phyloP scores from a whole-genome alignment of 2,329 filamentous ascomycete genomes.

The Elsinoe batatas region DNA sequence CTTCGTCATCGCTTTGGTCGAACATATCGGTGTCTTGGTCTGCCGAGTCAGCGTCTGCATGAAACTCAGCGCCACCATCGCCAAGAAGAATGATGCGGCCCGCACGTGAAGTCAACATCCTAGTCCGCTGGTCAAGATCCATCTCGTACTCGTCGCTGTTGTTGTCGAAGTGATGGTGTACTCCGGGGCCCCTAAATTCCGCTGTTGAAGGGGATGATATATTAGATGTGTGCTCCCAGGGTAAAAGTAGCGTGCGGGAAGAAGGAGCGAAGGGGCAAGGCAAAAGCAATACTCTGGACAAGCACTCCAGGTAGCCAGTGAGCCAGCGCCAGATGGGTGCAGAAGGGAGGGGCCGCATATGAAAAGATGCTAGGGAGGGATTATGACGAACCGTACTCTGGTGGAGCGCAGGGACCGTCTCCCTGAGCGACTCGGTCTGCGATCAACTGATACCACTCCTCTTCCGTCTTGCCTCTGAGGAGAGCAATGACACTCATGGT shows the following conservation, averaged over 20 bases:
- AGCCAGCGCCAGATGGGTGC: background rate
- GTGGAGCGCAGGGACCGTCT: slow-evolving; percentile 95
- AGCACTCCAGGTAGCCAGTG: background rate
- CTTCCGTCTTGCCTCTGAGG: slow-evolving; percentile 82
- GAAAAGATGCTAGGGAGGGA: slow-evolving; percentile 18
- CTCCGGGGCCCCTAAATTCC: slow-evolving; percentile 42
- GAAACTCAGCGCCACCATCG: slow-evolving; percentile 67
- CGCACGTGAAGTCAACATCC: slow-evolving; percentile 57
- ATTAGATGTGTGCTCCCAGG: background rate
- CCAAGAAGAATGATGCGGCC: slow-evolving; percentile 90
- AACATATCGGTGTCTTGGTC: slow-evolving; percentile 75
- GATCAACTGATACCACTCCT: slow-evolving; percentile 97
- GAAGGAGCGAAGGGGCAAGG: background rate
- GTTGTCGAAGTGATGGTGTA: slow-evolving; percentile 40
- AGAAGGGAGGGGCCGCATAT: background rate
- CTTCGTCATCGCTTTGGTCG: slow-evolving; percentile 51
- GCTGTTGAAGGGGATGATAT: slow-evolving; percentile 27
- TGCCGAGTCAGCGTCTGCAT: slow-evolving; percentile 14
- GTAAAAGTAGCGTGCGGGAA: background rate
- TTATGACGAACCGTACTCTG: slow-evolving; percentile 89
- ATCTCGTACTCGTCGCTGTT: slow-evolving; percentile 57
- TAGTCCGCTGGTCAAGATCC: slow-evolving; percentile 59
- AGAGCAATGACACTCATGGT: slow-evolving; percentile 90
- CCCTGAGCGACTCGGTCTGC: slow-evolving; percentile 88
- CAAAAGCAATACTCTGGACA: background rate